phyloP scores from a whole-genome alignment of 1,284 basidiomycete genomes.

The Coniophora puteana region DNA sequence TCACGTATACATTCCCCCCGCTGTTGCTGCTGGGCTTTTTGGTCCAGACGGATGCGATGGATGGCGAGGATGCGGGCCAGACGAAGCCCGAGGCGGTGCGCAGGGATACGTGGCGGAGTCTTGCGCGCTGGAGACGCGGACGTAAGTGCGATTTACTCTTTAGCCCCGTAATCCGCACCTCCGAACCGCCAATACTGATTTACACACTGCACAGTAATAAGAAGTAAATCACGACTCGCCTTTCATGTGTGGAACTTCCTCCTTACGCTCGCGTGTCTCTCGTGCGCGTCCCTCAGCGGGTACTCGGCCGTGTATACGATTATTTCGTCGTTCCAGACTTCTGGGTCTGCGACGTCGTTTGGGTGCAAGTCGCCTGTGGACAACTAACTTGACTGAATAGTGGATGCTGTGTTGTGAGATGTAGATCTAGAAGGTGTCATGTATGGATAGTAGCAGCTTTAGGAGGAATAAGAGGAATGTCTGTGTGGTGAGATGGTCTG shows the following conservation, averaged over 20 bases:
- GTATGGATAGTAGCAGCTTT: too few relatives aligned
- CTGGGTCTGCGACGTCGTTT: conserved; percentile 20
- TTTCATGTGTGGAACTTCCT: conserved; percentile 33
- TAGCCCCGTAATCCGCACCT: background rate
- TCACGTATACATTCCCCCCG: conserved; percentile 62
- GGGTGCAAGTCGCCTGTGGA: conserved; percentile 26
- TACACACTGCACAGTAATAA: conserved; percentile 14
- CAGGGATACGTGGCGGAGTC: conserved; percentile 19
- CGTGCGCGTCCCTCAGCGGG: conserved; percentile 30
- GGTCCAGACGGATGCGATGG: conserved; percentile 44
- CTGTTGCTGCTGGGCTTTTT: conserved; percentile 47
- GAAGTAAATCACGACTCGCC: conserved; percentile 3
- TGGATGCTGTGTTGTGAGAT: too few relatives aligned
- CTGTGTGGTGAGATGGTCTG: too few relatives aligned
- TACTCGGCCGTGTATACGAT: conserved; percentile 25
- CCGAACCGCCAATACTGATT: background rate
- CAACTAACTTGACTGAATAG: background rate
- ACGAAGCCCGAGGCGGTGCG: conserved; percentile 27
- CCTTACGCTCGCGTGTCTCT: conserved; percentile 29
- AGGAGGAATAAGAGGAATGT: too few relatives aligned
- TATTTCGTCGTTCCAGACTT: conserved; percentile 17
- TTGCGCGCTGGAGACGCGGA: conserved; percentile 25
- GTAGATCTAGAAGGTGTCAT: too few relatives aligned
- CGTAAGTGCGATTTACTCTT: conserved; percentile 17
- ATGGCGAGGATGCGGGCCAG: conserved; percentile 29